A percentile compares a stretch with the other conserved stretches of the same genome.
Evolutionary conservation across 2,329 filamentous ascomycete genomes (phyloP).

Genomic region (Hypoxylon sp.): DNA sequence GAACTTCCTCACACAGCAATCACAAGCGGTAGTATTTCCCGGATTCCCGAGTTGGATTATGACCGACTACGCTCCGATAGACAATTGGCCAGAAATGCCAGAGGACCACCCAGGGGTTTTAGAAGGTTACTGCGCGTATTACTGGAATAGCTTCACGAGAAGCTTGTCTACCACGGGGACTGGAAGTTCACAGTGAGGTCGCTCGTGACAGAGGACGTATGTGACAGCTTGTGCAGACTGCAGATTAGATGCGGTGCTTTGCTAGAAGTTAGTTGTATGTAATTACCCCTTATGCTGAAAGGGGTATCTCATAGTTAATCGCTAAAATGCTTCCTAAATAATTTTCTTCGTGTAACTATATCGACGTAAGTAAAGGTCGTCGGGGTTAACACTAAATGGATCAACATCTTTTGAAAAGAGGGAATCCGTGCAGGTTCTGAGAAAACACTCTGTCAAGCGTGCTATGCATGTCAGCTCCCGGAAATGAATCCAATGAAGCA

Average conservation of each 20-base stretch:
- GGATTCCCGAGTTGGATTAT: constrained; percentile 17
- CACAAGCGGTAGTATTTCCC: constrained; percentile 10
- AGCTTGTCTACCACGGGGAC: constrained; percentile 2
- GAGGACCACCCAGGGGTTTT: constrained; percentile 9
- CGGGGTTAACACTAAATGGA: no score
- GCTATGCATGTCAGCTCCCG: no score
- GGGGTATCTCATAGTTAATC: no score
- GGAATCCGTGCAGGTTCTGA: no score
- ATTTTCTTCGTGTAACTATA: no score
- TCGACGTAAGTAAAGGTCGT: no score
- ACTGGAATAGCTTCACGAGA: constrained; percentile 3
- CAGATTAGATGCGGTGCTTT: background rate
- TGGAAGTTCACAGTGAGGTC: constrained; percentile 22
- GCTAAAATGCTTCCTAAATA: no score
- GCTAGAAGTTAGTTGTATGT: no score
- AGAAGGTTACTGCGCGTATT: constrained; percentile 10
- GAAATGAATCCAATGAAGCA: background rate
- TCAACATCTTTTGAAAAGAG: no score
- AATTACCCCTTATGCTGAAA: no score
- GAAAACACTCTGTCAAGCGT: no score
- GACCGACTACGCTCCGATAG: constrained; percentile 9
- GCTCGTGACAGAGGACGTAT: constrained; percentile 17
- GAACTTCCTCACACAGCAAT: constrained; percentile 12
- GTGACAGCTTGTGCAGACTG: constrained; percentile 4
- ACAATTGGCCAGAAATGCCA: background rate